Evolutionary conservation across 345 rosid species (phyloP).

Genomic region (Eucalyptus erythrocorys): DNA sequence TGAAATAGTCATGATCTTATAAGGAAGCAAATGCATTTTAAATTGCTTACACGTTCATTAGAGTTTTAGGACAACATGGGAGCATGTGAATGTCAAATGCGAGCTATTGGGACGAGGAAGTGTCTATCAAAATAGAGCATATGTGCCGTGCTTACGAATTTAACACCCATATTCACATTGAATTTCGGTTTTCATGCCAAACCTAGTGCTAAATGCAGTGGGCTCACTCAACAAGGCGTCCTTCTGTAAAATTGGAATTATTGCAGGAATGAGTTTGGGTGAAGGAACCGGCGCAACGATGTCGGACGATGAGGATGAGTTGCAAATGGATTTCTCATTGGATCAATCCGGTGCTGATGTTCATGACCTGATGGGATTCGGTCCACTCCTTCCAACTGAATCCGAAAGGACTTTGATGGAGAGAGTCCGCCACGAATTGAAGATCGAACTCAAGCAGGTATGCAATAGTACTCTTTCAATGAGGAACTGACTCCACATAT

Average conservation of each 20-base stretch:
- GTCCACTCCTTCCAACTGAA: constrained; percentile 90
- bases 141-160: background rate
- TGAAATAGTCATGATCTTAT: background rate
- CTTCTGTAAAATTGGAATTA: background rate
- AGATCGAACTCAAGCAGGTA: constrained; percentile 90
- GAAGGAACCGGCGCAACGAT: constrained; percentile 94
- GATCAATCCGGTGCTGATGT: constrained; percentile 54
- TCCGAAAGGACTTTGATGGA: constrained; percentile 99
- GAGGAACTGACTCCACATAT: background rate
- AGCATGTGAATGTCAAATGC: background rate
- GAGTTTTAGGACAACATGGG: background rate
- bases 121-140: background rate
- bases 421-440: constrained; percentile 93
- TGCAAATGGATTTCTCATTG: constrained; percentile 69
- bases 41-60: background rate
- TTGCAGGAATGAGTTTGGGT: constrained; percentile 56
- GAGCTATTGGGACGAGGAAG: background rate
- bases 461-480: background rate
- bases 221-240: background rate
- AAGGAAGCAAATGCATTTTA: background rate
- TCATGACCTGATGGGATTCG: constrained; percentile 81
- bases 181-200: background rate
- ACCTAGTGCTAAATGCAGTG: background rate
- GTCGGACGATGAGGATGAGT: constrained; percentile 96
- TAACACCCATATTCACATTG: background rate